A percentile compares a stretch with the other conserved stretches of the same genome.
Evolutionary conservation across 345 rosid genomes (phyloP).

Genomic region (Citrus cavaleriei): DNA sequence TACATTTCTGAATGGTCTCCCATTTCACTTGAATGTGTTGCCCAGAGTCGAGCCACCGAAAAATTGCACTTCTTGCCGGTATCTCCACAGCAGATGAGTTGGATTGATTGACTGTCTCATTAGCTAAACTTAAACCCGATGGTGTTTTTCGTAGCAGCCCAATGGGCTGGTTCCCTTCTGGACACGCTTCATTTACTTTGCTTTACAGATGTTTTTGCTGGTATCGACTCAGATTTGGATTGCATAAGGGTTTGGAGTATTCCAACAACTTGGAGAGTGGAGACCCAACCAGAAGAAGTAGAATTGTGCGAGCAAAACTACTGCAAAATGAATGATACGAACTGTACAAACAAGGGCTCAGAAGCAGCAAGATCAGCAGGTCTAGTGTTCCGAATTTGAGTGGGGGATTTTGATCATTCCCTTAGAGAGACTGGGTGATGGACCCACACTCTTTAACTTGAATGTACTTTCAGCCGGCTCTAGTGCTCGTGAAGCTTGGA

Average conservation of each 20-base stretch:
- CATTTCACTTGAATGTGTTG: background rate
- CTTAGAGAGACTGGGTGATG: constrained; percentile 29
- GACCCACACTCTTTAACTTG: constrained; percentile 30
- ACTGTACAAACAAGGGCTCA: constrained; percentile 2
- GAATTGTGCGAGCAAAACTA: background rate
- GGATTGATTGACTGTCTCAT: background rate
- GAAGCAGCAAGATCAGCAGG: background rate
- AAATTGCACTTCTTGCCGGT: background rate
- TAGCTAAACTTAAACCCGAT: too few relatives aligned
- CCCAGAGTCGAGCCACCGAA: background rate
- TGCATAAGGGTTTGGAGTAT: too few relatives aligned
- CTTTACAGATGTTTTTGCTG: too few relatives aligned
- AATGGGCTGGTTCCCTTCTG: too few relatives aligned
- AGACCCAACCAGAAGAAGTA: too few relatives aligned
- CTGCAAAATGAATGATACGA: constrained; percentile 2
- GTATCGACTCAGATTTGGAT: too few relatives aligned
- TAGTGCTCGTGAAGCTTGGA: constrained; percentile 81
- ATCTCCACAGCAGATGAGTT: background rate
- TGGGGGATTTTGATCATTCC: constrained; percentile 50
- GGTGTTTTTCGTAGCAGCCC: too few relatives aligned
- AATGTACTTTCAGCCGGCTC: constrained; percentile 44
- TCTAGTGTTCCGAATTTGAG: constrained; percentile 29
- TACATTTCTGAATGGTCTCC: background rate
- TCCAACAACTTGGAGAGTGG: too few relatives aligned
- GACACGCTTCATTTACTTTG: too few relatives aligned